Percentiles rank a stretch among this genome's conserved stretches.
Evolutionary conservation across 169 alveolate genomes (phyloP).

Genomic region (Cardiosporidium cionae): DNA sequence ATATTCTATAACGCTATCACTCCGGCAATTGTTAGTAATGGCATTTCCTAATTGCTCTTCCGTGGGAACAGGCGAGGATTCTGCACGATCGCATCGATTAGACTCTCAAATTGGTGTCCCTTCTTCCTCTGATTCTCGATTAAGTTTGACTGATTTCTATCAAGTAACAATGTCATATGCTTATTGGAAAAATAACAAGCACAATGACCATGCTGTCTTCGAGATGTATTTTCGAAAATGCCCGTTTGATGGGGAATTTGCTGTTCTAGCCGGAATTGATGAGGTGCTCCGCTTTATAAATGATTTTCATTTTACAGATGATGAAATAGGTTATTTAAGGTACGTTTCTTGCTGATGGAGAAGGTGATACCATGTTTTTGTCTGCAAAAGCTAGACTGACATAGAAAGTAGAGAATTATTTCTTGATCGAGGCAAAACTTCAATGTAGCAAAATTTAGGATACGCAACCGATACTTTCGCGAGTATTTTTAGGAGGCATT

Average conservation of each 20-base stretch:
- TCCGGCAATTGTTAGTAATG: no score
- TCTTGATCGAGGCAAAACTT: no score
- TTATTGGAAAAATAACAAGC: conserved; percentile 44
- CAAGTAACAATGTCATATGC: conserved; percentile 37
- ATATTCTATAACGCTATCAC: no score
- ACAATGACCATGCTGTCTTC: conserved; percentile 61
- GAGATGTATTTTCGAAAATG: conserved; percentile 74
- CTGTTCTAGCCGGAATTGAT: conserved; percentile 63
- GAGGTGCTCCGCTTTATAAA: conserved; percentile 58
- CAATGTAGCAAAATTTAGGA: no score
- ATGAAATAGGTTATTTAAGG: conserved; percentile 57
- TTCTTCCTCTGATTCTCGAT: not conserved
- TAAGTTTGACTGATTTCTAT: conserved; percentile 25
- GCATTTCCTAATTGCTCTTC: no score
- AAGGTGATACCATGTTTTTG: not conserved
- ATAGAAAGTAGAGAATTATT: not conserved
- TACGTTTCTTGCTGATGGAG: not conserved
- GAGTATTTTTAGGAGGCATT: no score
- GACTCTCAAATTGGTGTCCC: not conserved
- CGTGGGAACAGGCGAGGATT: no score
- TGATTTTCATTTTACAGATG: conserved; percentile 56
- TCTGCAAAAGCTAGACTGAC: not conserved
- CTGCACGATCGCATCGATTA: no score
- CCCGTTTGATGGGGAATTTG: conserved; percentile 77
- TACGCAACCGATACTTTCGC: no score